Percentiles rank a stretch among this genome's conserved stretches.
Conservation (phyloP, 345 rosid genomes). For the Pistacia vera region DNA sequence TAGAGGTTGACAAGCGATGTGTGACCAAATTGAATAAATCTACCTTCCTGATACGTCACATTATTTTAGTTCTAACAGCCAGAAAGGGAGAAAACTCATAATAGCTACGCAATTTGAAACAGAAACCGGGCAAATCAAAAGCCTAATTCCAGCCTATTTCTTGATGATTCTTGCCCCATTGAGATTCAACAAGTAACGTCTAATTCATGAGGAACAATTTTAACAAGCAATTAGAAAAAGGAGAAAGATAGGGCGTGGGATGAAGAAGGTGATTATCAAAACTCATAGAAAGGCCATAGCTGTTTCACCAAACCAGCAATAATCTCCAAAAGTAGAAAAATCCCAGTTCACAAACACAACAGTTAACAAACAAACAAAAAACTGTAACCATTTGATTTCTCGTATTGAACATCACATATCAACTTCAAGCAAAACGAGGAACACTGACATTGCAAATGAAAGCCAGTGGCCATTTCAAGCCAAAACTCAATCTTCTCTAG, state of each 20-base stretch:
- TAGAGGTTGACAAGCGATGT: not conserved
- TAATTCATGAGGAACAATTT: not conserved
- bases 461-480: slow-evolving; percentile 12
- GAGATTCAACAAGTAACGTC: not conserved
- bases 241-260: no score
- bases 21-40: not conserved
- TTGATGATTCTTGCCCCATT: not conserved
- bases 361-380: not conserved
- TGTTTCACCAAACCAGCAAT: not conserved
- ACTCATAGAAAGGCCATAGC: not conserved
- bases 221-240: not conserved
- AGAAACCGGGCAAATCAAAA: slow-evolving; percentile 10
- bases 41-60: not conserved
- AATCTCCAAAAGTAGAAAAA: not conserved
- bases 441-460: slow-evolving; percentile 11
- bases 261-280: not conserved
- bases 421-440: slow-evolving; percentile 7
- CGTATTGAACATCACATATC: not conserved
- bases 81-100: no score
- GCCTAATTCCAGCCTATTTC: slow-evolving; percentile 15
- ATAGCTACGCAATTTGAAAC: not conserved
- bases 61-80: not conserved
- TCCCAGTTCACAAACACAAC: slow-evolving; percentile 1
- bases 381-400: slow-evolving; percentile 9
- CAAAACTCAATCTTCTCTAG: slow-evolving; percentile 3